phyloP scores from a whole-genome alignment of 768 basidiomycete genomes.

The Chalciporus pseudorubinellus region DNA sequence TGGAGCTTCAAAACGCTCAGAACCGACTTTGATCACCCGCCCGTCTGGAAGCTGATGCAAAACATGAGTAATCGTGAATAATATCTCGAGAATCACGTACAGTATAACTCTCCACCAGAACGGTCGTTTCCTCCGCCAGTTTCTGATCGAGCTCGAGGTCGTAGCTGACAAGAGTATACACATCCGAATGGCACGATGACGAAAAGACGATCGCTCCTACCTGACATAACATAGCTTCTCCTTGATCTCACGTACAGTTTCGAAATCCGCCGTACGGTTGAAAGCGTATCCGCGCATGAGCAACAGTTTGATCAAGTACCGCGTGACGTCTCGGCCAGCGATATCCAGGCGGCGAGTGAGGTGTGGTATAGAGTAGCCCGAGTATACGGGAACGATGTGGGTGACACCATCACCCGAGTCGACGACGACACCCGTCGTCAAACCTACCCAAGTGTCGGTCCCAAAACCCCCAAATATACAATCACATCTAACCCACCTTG shows the following conservation, averaged over 20 bases:
- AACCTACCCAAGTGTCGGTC: constrained; percentile 50
- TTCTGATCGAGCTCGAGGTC: constrained; percentile 95
- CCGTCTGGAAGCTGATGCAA: constrained; percentile 82
- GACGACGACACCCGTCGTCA: constrained; percentile 97
- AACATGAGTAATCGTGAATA: constrained; percentile 2
- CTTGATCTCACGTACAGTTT: constrained; percentile 98
- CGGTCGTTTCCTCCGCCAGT: constrained; percentile 93
- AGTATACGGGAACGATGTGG: constrained; percentile 98
- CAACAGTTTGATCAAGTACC: constrained; percentile 98
- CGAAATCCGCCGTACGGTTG: constrained; percentile 99
- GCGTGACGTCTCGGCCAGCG: constrained; percentile 96
- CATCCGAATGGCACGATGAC: neutral
- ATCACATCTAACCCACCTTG: constrained; percentile 65
- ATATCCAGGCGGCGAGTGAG: constrained; percentile 93
- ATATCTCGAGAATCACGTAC: constrained; percentile 55
- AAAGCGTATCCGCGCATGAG: constrained; percentile 99
- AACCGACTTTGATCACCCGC: constrained; percentile 94
- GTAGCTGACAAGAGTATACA: constrained; percentile 52
- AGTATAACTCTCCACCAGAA: constrained; percentile 93
- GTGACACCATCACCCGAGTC: constrained; percentile 99
- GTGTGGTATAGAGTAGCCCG: constrained; percentile 94
- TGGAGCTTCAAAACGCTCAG: constrained; percentile 97
- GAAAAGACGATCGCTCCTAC: constrained; percentile 38
- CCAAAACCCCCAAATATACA: neutral
- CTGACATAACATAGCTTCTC: constrained; percentile 98